Base-by-base conservation (phyloP, 2,329 filamentous ascomycete genomes). In the Lasiodiplodia sp. region DNA sequence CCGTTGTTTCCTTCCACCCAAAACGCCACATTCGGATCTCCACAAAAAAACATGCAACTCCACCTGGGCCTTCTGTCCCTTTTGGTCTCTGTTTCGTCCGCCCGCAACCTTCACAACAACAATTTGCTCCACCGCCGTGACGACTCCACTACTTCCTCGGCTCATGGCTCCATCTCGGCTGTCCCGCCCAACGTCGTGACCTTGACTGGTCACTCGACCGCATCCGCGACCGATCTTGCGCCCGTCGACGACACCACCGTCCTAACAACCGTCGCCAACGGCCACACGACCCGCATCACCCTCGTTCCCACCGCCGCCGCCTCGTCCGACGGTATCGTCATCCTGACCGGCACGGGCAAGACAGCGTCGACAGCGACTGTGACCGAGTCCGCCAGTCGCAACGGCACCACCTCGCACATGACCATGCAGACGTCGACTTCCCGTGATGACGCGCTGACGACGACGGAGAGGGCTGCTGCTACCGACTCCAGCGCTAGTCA, bases 271-370 rank as follows among this genome's bases (percentile, higher is more conserved):
- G 44, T 47, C 38, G 21, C 37, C 25, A 31, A 34, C 38, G 60
- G 60, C 60, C 31, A 31, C 18, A 49, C 60, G 40, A 64, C 60
- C 12, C 37, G 18, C 25, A 0, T 64, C 44, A 64, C 60, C 44
- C 16, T 64, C 23, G 2, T 64, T 11, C 40, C 25, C 44, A 11
- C 23, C 16, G 25, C 40, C 21, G 60, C 60, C 28, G 25, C 31
- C 18, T 34, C 28, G 2, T 47, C 38, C 6, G 60, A 47, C 38
- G 60, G 49, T 25, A 23, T 23, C 37, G 40, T 51, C 40, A 21
- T 64, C 16, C 47, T 64, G 12, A 51, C 40, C 38, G 60, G 60
- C 40, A 64, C 60, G 21, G 40, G 18, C 16, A 10, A 25, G 44
- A 18, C 47, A 4, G 6, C 40, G 18, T 31, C 38, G 23, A 23